Conservation (phyloP, 805 yeast species). For the Nakazawaea holstii region DNA sequence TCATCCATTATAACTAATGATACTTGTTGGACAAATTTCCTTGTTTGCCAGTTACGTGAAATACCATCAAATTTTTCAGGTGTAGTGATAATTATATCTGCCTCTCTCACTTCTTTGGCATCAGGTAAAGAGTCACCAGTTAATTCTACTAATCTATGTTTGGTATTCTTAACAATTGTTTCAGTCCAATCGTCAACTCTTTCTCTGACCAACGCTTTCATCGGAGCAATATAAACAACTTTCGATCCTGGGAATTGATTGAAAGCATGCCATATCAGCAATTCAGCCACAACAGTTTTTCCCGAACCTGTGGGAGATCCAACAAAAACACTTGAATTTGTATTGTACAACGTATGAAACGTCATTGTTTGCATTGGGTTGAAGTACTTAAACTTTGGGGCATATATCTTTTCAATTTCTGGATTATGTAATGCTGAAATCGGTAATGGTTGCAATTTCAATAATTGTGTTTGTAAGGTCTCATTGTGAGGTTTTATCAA, state of each 20-base stretch:
- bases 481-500: slow-evolving; percentile 85
- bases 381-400: slow-evolving; percentile 69
- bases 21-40: slow-evolving; percentile 69
- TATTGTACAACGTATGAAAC: slow-evolving; percentile 81
- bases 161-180: slow-evolving; percentile 42
- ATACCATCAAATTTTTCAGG: slow-evolving; percentile 89
- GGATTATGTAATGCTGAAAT: slow-evolving; percentile 69
- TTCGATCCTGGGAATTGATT: slow-evolving; percentile 74
- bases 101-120: slow-evolving; percentile 55
- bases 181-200: slow-evolving; percentile 77
- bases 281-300: slow-evolving; percentile 93
- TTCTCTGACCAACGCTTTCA: slow-evolving; percentile 83
- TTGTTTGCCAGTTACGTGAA: slow-evolving; percentile 78
- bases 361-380: slow-evolving; percentile 99
- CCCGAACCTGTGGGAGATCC: slow-evolving; percentile 99
- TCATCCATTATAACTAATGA: slow-evolving; percentile 82
- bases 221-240: slow-evolving; percentile 81
- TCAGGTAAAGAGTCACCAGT: slow-evolving; percentile 83
- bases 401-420: slow-evolving; percentile 63
- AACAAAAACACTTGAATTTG: slow-evolving; percentile 74
- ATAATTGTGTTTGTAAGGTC: slow-evolving; percentile 74
- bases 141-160: slow-evolving; percentile 59
- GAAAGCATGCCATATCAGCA: slow-evolving; percentile 97
- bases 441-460: slow-evolving; percentile 83
- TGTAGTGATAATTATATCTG: slow-evolving; percentile 75